phyloP scores from a whole-genome alignment of 495 filamentous ascomycete genomes.

The Trichoderma asperelloides region DNA sequence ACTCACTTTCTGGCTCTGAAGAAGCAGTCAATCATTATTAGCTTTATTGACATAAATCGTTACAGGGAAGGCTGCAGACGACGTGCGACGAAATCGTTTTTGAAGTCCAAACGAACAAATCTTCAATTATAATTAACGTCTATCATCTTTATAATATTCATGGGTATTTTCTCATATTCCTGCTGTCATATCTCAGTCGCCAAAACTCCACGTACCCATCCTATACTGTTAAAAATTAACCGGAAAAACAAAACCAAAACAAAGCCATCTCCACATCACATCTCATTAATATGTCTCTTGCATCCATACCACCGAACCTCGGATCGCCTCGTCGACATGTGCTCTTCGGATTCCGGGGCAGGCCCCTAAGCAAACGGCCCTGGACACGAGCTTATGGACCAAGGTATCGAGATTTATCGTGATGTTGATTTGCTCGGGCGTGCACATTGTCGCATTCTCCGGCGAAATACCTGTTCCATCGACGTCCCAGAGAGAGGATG shows the following conservation, averaged over 20 bases:
- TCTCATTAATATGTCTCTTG: background rate
- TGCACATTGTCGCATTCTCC: background rate
- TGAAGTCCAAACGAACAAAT: too few relatives aligned
- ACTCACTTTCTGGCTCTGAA: too few relatives aligned
- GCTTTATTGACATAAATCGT: too few relatives aligned
- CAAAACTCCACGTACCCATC: too few relatives aligned
- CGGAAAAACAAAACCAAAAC: background rate
- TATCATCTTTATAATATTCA: too few relatives aligned
- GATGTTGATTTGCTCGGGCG: background rate
- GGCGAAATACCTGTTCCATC: background rate
- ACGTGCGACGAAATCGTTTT: too few relatives aligned
- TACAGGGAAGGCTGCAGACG: too few relatives aligned
- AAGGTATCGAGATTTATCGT: background rate
- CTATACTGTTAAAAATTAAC: too few relatives aligned
- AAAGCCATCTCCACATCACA: background rate
- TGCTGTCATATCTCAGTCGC: too few relatives aligned
- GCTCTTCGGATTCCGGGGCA: background rate
- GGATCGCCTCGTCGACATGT: conserved; percentile 2
- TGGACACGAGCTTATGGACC: background rate
- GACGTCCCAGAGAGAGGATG: background rate
- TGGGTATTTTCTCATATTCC: too few relatives aligned
- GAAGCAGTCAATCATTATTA: too few relatives aligned
- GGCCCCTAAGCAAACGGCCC: background rate
- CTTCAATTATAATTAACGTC: too few relatives aligned
- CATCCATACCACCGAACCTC: background rate